phyloP scores from a whole-genome alignment of 352 stramenopile genomes.

The Globisporangium ultimum region DNA sequence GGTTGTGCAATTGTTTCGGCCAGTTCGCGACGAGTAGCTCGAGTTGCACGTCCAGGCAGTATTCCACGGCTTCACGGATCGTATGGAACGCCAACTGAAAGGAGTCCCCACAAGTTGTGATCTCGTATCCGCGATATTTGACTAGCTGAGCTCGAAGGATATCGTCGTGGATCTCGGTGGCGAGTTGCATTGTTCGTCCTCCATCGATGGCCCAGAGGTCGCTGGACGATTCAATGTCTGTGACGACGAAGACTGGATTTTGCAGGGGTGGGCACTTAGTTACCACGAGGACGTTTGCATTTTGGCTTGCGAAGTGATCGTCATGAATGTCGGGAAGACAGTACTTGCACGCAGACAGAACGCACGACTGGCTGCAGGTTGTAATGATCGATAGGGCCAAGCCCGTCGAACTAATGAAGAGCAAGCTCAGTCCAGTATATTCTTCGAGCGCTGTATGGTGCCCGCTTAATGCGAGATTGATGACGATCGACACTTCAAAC shows the following conservation, averaged over 20 bases:
- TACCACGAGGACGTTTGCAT: too few species aligned
- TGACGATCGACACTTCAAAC: slow-evolving; percentile 47
- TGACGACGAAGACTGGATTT: too few species aligned
- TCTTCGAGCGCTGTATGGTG: slow-evolving; percentile 25
- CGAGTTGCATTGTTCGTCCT: slow-evolving; percentile 39
- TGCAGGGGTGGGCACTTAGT: too few species aligned
- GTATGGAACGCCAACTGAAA: slow-evolving; percentile 69
- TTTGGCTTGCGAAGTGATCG: too few species aligned
- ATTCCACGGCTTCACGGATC: slow-evolving; percentile 53
- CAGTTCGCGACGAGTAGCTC: slow-evolving; percentile 47
- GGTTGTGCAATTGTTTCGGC: slow-evolving; percentile 46
- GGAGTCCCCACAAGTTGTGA: slow-evolving; percentile 51
- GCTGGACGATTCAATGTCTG: too few species aligned
- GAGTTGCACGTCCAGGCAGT: slow-evolving; percentile 57
- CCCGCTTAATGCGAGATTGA: slow-evolving; percentile 35
- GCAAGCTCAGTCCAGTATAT: slow-evolving; percentile 26
- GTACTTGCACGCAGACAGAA: too few species aligned
- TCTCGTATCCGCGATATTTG: slow-evolving; percentile 61
- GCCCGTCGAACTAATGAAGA: too few species aligned
- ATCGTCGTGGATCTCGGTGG: slow-evolving; percentile 55
- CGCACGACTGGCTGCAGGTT: too few species aligned
- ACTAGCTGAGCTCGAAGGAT: slow-evolving; percentile 46
- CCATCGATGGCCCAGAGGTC: slow-evolving; percentile 13
- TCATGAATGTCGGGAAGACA: too few species aligned
- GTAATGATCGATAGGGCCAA: too few species aligned